Percentiles rank a stretch among this genome's conserved stretches.
These are phyloP conservation scores for Scalesia atractyloides DNA, from an alignment of 129 eudicot species.

Conservation along the genomic window DNA sequence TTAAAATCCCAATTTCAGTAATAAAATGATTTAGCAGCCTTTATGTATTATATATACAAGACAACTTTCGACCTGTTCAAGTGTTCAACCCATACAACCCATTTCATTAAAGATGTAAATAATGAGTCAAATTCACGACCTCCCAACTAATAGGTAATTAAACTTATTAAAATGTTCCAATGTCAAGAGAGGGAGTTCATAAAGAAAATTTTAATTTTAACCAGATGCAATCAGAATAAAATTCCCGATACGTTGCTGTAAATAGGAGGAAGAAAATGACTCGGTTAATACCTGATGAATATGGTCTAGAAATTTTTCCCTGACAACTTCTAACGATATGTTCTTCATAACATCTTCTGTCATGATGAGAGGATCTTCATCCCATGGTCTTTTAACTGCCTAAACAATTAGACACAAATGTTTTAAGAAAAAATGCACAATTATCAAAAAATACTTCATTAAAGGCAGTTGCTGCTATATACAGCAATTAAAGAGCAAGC, in stretches of 20 bases:
- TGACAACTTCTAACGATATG: conserved; percentile 84
- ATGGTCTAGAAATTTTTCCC: conserved; percentile 80
- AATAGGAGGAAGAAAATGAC: conserved; percentile 15
- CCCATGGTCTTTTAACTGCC: conserved; percentile 98
- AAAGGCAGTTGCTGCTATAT: no score
- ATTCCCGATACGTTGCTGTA: neutral
- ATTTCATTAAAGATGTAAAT: neutral
- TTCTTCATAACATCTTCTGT: conserved; percentile 95
- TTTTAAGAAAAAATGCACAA: neutral
- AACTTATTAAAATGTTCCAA: neutral
- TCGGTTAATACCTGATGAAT: conserved; percentile 76
- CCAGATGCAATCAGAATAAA: neutral
- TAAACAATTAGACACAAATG: conserved; percentile 27
- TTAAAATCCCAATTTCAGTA: neutral
- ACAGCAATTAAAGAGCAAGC: no score
- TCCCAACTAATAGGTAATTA: neutral
- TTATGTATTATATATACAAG: neutral
- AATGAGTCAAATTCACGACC: conserved; percentile 9
- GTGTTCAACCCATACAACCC: neutral
- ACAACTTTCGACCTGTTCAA: neutral
- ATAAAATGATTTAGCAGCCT: neutral
- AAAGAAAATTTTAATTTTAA: neutral
- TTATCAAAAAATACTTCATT: no score
- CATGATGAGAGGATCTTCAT: conserved; percentile 83
- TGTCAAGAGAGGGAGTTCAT: neutral